These are phyloP conservation scores for Cydonia oblonga DNA, from an alignment of 331 rosid species.

Conservation along the genomic window DNA sequence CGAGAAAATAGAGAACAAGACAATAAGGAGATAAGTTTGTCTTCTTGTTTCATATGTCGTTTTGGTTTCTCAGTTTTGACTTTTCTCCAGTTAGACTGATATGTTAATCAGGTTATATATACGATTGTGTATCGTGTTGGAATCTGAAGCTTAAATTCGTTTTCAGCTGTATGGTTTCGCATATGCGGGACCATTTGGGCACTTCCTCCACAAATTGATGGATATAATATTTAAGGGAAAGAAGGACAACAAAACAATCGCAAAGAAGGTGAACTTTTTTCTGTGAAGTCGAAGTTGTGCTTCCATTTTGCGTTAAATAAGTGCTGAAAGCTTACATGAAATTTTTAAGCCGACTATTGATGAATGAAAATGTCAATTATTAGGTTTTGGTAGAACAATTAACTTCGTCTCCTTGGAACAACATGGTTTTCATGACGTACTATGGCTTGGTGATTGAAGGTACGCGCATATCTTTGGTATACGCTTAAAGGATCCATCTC, in stretches of 20 bases:
- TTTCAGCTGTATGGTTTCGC: conserved; percentile 86
- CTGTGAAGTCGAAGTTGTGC: background rate
- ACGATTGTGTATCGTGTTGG: background rate
- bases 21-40: background rate
- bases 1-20: background rate
- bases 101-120: background rate
- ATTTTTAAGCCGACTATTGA: conserved; percentile 5
- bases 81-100: background rate
- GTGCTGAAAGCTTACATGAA: background rate
- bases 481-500: background rate
- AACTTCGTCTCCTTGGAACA: conserved; percentile 85
- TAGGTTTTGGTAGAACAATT: conserved; percentile 84
- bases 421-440: conserved; percentile 71
- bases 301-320: background rate
- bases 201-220: conserved; percentile 81
- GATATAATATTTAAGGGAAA: conserved; percentile 63
- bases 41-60: background rate
- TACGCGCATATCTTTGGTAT: conserved; percentile 9
- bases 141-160: conserved; percentile 8
- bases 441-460: conserved; percentile 92
- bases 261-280: conserved; percentile 52
- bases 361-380: conserved; percentile 16
- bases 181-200: conserved; percentile 84
- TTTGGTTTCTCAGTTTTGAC: background rate
- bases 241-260: conserved; percentile 62